Evolutionary conservation across 2,329 filamentous ascomycete species (phyloP).

Genomic region (Colletotrichum phormii): DNA sequence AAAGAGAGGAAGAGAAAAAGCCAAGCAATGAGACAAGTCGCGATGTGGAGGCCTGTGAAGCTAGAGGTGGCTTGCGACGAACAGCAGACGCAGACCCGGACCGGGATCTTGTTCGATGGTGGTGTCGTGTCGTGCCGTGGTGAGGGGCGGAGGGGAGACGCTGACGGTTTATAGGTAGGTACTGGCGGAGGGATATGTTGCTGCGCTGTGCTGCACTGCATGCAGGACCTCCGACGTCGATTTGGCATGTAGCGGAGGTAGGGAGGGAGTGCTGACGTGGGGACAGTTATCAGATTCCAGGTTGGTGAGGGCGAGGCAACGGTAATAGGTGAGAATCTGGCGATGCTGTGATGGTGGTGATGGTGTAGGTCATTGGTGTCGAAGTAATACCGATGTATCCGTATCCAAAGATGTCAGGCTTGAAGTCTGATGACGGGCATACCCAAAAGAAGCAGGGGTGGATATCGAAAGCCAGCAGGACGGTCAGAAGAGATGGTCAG

Average conservation of each 20-base stretch:
- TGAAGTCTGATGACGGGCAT: neutral
- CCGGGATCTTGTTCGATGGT: conserved; percentile 32
- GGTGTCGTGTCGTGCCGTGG: conserved; percentile 23
- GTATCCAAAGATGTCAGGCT: neutral
- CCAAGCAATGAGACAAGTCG: conserved; percentile 24
- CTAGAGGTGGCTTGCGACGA: conserved; percentile 14
- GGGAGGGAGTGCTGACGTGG: conserved; percentile 9
- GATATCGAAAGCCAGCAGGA: neutral
- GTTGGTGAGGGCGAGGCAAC: neutral
- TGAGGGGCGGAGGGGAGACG: conserved; percentile 23
- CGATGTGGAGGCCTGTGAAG: conserved; percentile 22
- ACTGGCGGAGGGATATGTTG: conserved; percentile 12
- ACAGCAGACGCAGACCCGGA: conserved; percentile 24
- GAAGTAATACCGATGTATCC: neutral
- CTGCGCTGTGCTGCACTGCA: conserved; percentile 19
- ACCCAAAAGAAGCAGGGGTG: neutral
- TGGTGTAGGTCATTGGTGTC: neutral
- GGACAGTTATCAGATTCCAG: conserved; percentile 16
- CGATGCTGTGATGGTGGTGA: neutral
- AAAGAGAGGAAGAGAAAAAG: conserved; percentile 3
- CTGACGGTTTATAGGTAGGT: conserved; percentile 20
- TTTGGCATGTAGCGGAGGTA: conserved; percentile 2
- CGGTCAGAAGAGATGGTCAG: neutral
- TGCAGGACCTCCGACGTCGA: conserved; percentile 28
- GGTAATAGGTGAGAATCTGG: neutral